These are phyloP conservation scores for Tetrahymena thermophila DNA, from an alignment of 73 alveolate species.

Conservation along the genomic window DNA sequence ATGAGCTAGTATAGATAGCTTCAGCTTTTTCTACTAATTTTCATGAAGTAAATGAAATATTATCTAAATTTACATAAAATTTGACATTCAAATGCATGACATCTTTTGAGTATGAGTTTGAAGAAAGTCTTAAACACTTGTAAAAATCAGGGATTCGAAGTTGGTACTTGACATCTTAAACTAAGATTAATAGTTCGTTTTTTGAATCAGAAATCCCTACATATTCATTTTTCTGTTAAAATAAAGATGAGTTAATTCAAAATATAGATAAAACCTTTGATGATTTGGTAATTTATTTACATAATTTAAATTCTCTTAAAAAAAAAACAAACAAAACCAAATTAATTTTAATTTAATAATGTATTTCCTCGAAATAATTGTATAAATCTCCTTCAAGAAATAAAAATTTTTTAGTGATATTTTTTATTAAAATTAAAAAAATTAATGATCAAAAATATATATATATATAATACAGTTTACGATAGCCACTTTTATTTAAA, in stretches of 20 bases:
- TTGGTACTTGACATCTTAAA: background rate
- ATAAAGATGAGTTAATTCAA: background rate
- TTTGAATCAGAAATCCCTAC: background rate
- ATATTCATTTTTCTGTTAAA: background rate
- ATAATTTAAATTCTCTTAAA: background rate
- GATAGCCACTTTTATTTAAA: too few species aligned
- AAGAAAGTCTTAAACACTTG: background rate
- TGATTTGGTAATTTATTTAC: background rate
- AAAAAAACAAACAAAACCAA: background rate
- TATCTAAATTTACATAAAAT: background rate
- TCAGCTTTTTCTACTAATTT: background rate
- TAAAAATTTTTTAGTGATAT: too few species aligned
- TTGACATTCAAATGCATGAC: background rate
- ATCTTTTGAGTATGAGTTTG: background rate
- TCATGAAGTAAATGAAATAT: background rate
- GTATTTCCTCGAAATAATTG: too few species aligned
- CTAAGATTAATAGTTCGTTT: background rate
- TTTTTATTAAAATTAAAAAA: too few species aligned
- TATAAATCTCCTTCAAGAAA: too few species aligned
- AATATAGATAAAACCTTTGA: background rate
- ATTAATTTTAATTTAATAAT: background rate
- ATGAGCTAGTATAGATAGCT: background rate
- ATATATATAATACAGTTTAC: too few species aligned
- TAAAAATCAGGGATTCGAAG: background rate
- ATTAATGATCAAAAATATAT: too few species aligned